Evolutionary conservation across 768 basidiomycete species (phyloP), one percentile per base, ranked within the genome.

Genomic region (Hebeloma cylindrosporum): DNA sequence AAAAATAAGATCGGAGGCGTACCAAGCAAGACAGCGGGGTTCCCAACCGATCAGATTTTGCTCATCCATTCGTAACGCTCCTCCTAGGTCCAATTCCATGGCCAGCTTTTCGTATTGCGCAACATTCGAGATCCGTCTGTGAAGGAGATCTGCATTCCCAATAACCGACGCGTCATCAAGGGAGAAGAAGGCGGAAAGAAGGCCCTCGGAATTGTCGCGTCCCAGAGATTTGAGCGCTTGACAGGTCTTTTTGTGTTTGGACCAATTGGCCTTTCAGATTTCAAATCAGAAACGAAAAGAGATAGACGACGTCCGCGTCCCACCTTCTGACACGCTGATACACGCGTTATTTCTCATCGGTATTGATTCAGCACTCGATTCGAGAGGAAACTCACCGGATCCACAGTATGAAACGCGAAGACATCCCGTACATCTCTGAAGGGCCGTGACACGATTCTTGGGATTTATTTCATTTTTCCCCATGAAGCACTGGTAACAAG

Each of bases 311-410:
- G 18, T 16, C n/a, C n/a, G n/a, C n/a, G n/a, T n/a, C n/a, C n/a
- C n/a, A 64, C 65, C 50, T 65, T 64, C 55, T 67, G 65, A 38
- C 65, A 67, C 5, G 35, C 67, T 68, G 31, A 17, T 28, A 11
- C 6, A 22, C 20, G 22, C 4, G 45, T 10, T 14, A 16, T 13
- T 23, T 5, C 16, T 7, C 30, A 11, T 27, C 0, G 22, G 18
- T 10, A 41, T 16, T 18, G 23, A 25, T 22, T 8, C 11, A 21
- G n/a, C n/a, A n/a, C n/a, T n/a, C n/a, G n/a, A n/a, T n/a, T 1
- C 30, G 27, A 11, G 16, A 29, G 37, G 9, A 17, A 16, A 28
- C 55, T 10, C 45, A 68, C 64, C 59, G 37, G 51, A 16, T 16
- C 62, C 54, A 40, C 67, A 69, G 44, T 69, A 69, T 10, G 56